Conservation (phyloP, 257 asterid genomes). For the Ballota nigra region DNA sequence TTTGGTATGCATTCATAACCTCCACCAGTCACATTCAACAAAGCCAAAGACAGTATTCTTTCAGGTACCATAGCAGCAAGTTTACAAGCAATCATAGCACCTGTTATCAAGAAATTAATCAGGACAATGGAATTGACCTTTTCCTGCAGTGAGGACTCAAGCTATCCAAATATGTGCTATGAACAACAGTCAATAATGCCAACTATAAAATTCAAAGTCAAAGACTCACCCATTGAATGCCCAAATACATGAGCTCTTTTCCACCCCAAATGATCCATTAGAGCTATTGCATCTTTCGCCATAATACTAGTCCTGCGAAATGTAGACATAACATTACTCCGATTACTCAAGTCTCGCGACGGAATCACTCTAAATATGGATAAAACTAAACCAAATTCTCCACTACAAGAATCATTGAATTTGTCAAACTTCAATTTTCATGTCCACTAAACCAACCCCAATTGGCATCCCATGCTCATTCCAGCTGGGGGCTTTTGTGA, state of each 20-base stretch:
- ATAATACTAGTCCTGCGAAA: constrained; percentile 67
- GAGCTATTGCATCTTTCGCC: constrained; percentile 94
- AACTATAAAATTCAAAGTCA: constrained; percentile 23
- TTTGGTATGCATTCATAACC: constrained; percentile 94
- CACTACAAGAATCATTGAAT: constrained; percentile 22
- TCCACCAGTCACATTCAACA: constrained; percentile 96
- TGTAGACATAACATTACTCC: background rate
- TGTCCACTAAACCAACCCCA: constrained; percentile 7
- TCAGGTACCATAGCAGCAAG: constrained; percentile 85
- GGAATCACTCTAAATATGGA: background rate
- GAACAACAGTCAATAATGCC: constrained; percentile 28
- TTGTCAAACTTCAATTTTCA: constrained; percentile 15
- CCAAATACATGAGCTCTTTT: constrained; percentile 87
- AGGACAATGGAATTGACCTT: constrained; percentile 6
- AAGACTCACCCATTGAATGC: constrained; percentile 93
- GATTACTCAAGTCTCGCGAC: background rate
- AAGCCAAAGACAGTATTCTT: constrained; percentile 78
- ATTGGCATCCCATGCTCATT: background rate
- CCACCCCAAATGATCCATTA: constrained; percentile 98
- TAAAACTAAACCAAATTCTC: constrained; percentile 12
- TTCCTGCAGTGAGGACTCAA: background rate
- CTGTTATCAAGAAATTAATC: constrained; percentile 39
- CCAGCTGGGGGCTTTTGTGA: constrained; percentile 13
- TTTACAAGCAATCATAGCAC: constrained; percentile 96
- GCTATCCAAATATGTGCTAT: background rate